Evolutionary conservation across 306 rosid genomes (phyloP).

Genomic region (Acacia crassicarpa): DNA sequence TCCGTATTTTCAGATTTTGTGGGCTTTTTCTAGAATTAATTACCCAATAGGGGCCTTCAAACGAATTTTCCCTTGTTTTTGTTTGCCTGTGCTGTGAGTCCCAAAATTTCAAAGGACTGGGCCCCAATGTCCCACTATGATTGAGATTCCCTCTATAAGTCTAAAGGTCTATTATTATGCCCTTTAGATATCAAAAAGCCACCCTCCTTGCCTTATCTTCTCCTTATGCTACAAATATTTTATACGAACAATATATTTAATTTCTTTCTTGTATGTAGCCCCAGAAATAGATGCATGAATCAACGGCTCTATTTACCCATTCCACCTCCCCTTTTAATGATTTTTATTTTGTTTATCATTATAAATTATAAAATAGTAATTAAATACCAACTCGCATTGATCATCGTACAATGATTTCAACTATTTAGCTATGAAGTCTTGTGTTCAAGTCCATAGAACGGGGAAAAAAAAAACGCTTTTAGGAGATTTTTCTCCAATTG

Average conservation of each 20-base stretch:
- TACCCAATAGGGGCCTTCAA: too few relatives aligned
- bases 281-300: neutral
- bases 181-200: conserved; percentile 15
- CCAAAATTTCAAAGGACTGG: conserved; percentile 37
- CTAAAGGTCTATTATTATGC: neutral
- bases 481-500: too few relatives aligned
- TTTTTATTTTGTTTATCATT: neutral
- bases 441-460: too few relatives aligned
- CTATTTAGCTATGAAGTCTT: too few relatives aligned
- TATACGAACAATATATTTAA: neutral
- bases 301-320: conserved; percentile 30
- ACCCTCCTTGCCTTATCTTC: conserved; percentile 27
- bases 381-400: too few relatives aligned
- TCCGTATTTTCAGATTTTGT: too few relatives aligned
- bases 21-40: too few relatives aligned
- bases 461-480: too few relatives aligned
- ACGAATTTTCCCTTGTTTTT: too few relatives aligned
- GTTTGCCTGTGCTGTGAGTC: neutral
- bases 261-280: neutral
- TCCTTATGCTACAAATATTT: neutral
- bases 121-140: conserved; percentile 37
- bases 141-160: conserved; percentile 39
- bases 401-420: too few relatives aligned
- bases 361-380: too few relatives aligned
- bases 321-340: neutral